phyloP scores from a whole-genome alignment of 2,329 filamentous ascomycete species.

The Ophiostoma piceae region DNA sequence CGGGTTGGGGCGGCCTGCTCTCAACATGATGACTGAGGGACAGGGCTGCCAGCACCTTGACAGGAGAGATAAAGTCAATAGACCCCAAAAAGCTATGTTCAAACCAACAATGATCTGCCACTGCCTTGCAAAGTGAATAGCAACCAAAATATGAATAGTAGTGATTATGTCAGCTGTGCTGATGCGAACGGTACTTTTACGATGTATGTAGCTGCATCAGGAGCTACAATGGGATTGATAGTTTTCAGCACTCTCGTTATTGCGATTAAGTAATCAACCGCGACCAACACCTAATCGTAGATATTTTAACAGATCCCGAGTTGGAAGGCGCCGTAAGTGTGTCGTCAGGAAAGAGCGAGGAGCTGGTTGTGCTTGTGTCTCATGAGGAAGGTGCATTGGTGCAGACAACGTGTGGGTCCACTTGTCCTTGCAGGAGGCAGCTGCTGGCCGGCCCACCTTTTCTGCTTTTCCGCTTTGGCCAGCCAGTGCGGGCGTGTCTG shows the following conservation, averaged over 20 bases:
- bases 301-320: neutral
- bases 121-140: neutral
- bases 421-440: neutral
- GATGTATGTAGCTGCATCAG: neutral
- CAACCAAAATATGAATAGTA: neutral
- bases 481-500: neutral
- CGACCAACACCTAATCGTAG: neutral
- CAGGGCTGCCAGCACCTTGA: conserved; percentile 4
- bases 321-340: neutral
- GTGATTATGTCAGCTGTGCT: neutral
- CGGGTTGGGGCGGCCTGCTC: neutral
- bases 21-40: neutral
- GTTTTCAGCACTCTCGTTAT: neutral
- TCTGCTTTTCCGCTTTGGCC: conserved; percentile 8
- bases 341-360: neutral
- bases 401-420: neutral
- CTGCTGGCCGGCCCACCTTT: neutral
- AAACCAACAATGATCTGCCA: neutral
- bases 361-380: neutral
- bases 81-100: neutral
- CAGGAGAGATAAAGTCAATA: conserved; percentile 5
- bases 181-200: neutral
- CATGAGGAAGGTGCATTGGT: neutral
- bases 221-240: neutral
- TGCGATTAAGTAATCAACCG: neutral